Conservation (phyloP, 2,329 filamentous ascomycete genomes). For the Epichloe sibirici region DNA sequence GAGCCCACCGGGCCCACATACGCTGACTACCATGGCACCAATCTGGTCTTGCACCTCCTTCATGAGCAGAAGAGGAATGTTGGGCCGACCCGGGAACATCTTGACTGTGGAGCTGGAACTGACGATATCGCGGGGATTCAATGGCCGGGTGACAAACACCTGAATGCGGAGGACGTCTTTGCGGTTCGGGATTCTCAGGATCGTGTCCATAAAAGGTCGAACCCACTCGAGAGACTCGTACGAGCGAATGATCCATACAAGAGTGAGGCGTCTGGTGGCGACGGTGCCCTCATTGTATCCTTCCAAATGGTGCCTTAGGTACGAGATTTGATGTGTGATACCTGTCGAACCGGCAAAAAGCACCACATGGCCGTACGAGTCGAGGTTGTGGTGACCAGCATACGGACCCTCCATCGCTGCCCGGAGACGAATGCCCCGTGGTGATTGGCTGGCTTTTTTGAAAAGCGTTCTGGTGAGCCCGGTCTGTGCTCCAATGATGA, state of each 20-base stretch:
- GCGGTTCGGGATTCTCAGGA: conserved; percentile 68
- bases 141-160: conserved; percentile 81
- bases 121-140: conserved; percentile 69
- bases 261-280: conserved; percentile 67
- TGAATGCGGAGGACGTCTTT: conserved; percentile 76
- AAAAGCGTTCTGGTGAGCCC: conserved; percentile 80
- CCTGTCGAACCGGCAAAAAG: conserved; percentile 88
- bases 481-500: conserved; percentile 77
- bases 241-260: conserved; percentile 89
- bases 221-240: conserved; percentile 89
- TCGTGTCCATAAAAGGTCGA: conserved; percentile 64
- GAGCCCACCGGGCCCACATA: conserved; percentile 64
- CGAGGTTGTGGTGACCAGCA: conserved; percentile 67
- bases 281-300: conserved; percentile 59
- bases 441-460: conserved; percentile 48
- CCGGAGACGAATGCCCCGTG: conserved; percentile 45
- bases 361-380: conserved; percentile 84
- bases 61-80: conserved; percentile 64
- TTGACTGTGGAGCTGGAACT: conserved; percentile 70
- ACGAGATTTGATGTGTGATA: conserved; percentile 90
- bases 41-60: conserved; percentile 73
- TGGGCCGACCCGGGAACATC: conserved; percentile 84
- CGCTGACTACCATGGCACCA: conserved; percentile 79
- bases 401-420: conserved; percentile 88
- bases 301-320: conserved; percentile 63